These are phyloP conservation scores for Plectosphaerella cucumerina DNA, from an alignment of 2,329 filamentous ascomycete genomes.

Conservation along the genomic window DNA sequence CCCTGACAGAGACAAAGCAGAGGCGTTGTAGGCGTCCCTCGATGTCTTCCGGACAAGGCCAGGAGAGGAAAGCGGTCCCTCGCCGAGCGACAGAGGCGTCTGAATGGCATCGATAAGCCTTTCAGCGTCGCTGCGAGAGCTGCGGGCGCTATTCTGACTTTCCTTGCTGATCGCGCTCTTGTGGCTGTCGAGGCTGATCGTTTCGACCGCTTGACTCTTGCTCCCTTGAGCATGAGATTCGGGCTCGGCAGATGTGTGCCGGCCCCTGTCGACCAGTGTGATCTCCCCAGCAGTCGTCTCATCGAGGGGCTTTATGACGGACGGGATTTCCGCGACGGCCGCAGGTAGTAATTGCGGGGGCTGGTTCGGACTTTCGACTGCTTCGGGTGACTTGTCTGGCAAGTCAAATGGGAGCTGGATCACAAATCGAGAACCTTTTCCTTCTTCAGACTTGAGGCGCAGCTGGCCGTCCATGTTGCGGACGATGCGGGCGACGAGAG, in stretches of 20 bases:
- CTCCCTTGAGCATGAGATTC: neutral
- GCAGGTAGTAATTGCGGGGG: slow-evolving; percentile 7
- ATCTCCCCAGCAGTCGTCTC: slow-evolving; percentile 47
- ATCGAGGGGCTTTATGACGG: slow-evolving; percentile 24
- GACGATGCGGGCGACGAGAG: slow-evolving; percentile 79
- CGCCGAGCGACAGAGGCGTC: slow-evolving; percentile 43
- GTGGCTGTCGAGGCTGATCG: slow-evolving; percentile 25
- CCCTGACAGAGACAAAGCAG: neutral
- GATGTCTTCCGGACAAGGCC: slow-evolving; percentile 14
- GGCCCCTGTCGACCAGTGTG: slow-evolving; percentile 52
- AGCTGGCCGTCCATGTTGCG: slow-evolving; percentile 90
- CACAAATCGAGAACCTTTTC: slow-evolving; percentile 77
- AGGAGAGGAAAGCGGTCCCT: slow-evolving; percentile 1
- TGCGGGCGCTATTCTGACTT: slow-evolving; percentile 39
- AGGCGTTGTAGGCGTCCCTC: slow-evolving; percentile 7
- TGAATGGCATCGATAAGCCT: slow-evolving; percentile 69
- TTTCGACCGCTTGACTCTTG: slow-evolving; percentile 9
- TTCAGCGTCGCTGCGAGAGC: slow-evolving; percentile 60
- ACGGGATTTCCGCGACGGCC: slow-evolving; percentile 20
- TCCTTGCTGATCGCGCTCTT: slow-evolving; percentile 30
- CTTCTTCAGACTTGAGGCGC: slow-evolving; percentile 76
- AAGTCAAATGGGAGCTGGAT: slow-evolving; percentile 74
- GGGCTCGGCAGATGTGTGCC: slow-evolving; percentile 9
- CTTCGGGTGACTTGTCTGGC: slow-evolving; percentile 33
- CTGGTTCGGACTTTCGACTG: slow-evolving; percentile 11